A percentile compares a stretch with the other conserved stretches of the same genome.
phyloP scores from a whole-genome alignment of 2,329 filamentous ascomycete species.

The Claviceps pazoutovae region DNA sequence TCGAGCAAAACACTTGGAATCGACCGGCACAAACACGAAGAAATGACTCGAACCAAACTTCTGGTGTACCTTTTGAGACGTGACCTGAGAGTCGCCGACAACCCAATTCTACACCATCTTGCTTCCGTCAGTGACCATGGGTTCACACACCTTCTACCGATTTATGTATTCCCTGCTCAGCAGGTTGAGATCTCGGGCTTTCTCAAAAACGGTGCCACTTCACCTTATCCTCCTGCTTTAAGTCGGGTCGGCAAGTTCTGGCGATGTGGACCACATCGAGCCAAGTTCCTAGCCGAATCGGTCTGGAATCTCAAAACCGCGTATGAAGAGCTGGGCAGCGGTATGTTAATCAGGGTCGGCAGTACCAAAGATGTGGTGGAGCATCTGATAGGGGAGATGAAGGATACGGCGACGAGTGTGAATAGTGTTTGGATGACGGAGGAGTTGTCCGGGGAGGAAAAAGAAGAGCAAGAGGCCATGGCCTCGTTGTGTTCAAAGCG shows the following conservation, averaged over 20 bases:
- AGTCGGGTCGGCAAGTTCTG: slow-evolving; percentile 54
- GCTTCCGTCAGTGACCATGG: slow-evolving; percentile 33
- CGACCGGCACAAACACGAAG: background rate
- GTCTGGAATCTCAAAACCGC: slow-evolving; percentile 58
- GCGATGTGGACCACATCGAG: slow-evolving; percentile 59
- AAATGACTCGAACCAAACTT: slow-evolving; percentile 30
- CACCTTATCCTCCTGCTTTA: slow-evolving; percentile 55
- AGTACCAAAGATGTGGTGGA: slow-evolving; percentile 43
- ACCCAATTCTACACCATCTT: slow-evolving; percentile 53
- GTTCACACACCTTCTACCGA: slow-evolving; percentile 56
- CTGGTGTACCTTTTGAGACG: slow-evolving; percentile 59
- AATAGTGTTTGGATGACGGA: slow-evolving; percentile 60
- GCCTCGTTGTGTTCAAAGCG: slow-evolving; percentile 36
- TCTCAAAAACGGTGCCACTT: slow-evolving; percentile 36
- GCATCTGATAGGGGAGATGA: slow-evolving; percentile 38
- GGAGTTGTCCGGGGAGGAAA: slow-evolving; percentile 58
- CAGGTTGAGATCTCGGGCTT: slow-evolving; percentile 68
- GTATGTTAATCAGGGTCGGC: slow-evolving; percentile 51
- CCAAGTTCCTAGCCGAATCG: slow-evolving; percentile 57
- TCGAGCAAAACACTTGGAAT: background rate
- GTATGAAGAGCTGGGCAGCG: slow-evolving; percentile 45
- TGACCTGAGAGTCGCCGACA: slow-evolving; percentile 61
- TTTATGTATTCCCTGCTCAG: slow-evolving; percentile 54
- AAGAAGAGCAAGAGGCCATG: slow-evolving; percentile 45
- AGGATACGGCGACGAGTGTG: slow-evolving; percentile 30